Percentiles rank a stretch among this genome's conserved stretches.
These are phyloP conservation scores for Ceratobasidium sp. DNA, from an alignment of 1,284 basidiomycete species.

Conservation along the genomic window DNA sequence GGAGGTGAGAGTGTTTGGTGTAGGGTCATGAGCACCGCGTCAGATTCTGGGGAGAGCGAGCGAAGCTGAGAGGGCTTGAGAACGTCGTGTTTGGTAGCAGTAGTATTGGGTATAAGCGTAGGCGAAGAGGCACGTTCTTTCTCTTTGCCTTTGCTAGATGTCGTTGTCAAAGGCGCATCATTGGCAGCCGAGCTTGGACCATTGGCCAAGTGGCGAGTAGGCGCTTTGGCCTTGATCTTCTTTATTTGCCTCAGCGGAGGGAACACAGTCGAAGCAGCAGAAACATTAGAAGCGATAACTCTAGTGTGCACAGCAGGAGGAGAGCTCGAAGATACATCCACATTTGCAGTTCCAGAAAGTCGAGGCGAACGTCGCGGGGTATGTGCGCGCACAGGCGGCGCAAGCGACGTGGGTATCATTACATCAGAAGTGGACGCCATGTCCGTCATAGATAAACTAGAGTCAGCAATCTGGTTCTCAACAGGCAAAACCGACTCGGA, in stretches of 20 bases:
- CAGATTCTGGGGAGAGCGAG: slow-evolving; percentile 26
- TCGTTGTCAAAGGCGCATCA: background rate
- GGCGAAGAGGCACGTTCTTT: slow-evolving; percentile 18
- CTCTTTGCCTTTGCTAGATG: slow-evolving; percentile 33
- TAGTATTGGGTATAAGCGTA: background rate
- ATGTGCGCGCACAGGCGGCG: slow-evolving; percentile 16
- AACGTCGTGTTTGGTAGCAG: background rate
- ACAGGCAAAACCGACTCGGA: background rate
- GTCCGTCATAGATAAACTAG: slow-evolving; percentile 12
- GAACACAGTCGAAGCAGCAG: slow-evolving; percentile 4
- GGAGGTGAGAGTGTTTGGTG: background rate
- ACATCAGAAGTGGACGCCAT: slow-evolving; percentile 4
- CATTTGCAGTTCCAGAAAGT: slow-evolving; percentile 27
- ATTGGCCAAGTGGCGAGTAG: background rate
- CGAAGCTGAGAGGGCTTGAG: slow-evolving; percentile 7
- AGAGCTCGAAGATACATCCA: slow-evolving; percentile 30
- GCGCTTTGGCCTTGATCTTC: slow-evolving; percentile 28
- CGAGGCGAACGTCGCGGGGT: slow-evolving; percentile 36
- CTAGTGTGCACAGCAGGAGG: slow-evolving; percentile 21
- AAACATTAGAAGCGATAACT: background rate
- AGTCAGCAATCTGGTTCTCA: background rate
- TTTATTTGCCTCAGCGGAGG: slow-evolving; percentile 1
- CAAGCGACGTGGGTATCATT: slow-evolving; percentile 30
- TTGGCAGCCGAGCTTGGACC: slow-evolving; percentile 9
- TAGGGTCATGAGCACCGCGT: slow-evolving; percentile 16